Evolutionary conservation across 2,329 filamentous ascomycete genomes (phyloP).

Genomic region (Sarocladium strictum): DNA sequence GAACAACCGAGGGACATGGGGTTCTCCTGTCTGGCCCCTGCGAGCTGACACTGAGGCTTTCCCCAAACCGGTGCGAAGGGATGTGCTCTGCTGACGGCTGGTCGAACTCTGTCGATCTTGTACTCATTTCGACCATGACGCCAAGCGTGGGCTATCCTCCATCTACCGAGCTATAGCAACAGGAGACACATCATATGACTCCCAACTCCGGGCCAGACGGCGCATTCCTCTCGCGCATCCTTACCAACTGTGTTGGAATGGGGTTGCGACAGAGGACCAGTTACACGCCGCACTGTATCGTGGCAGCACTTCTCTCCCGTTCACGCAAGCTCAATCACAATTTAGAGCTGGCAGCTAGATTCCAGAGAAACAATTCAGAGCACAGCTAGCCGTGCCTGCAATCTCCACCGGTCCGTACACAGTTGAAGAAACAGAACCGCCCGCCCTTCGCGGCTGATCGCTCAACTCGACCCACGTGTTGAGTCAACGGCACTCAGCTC

Average conservation of each 20-base stretch:
- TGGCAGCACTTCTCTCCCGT: neutral
- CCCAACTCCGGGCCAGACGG: neutral
- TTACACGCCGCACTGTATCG: too few relatives aligned
- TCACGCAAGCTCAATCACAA: neutral
- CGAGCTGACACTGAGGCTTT: too few relatives aligned
- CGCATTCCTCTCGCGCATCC: neutral
- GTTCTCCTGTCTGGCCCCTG: neutral
- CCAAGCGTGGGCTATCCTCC: neutral
- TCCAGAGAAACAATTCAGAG: neutral
- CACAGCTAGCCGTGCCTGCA: neutral
- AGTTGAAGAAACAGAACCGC: neutral
- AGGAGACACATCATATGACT: constrained; percentile 4
- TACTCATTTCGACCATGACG: neutral
- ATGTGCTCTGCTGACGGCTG: neutral
- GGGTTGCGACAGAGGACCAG: too few relatives aligned
- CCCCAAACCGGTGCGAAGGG: neutral
- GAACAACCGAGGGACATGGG: neutral
- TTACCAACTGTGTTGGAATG: too few relatives aligned
- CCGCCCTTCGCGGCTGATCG: neutral
- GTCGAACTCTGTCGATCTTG: too few relatives aligned
- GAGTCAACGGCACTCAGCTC: neutral
- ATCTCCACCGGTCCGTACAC: neutral
- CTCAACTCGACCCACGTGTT: neutral
- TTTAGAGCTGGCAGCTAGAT: neutral
- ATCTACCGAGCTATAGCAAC: neutral